phyloP scores from a whole-genome alignment of 176 grass and related monocot species.

The Stipa capillata region DNA sequence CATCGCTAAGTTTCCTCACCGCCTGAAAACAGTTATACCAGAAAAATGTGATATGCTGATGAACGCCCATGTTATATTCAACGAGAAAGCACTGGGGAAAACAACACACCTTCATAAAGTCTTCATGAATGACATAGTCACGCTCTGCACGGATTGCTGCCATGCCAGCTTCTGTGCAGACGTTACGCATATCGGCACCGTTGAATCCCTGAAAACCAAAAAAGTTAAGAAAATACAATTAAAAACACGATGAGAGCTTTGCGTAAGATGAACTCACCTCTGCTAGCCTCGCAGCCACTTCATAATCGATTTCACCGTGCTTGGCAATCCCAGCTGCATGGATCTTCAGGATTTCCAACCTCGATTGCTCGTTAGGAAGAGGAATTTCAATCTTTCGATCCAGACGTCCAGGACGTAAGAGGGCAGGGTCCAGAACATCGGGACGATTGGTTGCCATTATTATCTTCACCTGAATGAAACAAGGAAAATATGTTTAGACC shows the following conservation, averaged over 20 bases:
- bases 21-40: not conserved
- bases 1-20: not conserved
- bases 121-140: not conserved
- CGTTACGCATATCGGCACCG: not conserved
- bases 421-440: not conserved
- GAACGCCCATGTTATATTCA: not conserved
- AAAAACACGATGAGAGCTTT: not conserved
- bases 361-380: not conserved
- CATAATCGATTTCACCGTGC: not conserved
- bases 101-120: not conserved
- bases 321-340: not conserved
- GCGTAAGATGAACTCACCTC: not conserved
- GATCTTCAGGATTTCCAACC: not conserved
- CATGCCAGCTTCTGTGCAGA: not conserved
- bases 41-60: not conserved
- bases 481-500: not conserved
- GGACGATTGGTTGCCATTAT: not conserved
- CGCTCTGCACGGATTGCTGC: not conserved
- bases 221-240: not conserved
- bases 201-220: not conserved
- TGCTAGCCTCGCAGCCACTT: not conserved
- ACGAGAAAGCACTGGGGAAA: not conserved
- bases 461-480: not conserved
- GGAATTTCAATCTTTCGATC: not conserved
- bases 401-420: not conserved